Percentiles rank a stretch among this genome's conserved stretches.
These are phyloP conservation scores for Tetrapisispora namnaoensis DNA, from an alignment of 805 yeast genomes.

Conservation along the genomic window DNA sequence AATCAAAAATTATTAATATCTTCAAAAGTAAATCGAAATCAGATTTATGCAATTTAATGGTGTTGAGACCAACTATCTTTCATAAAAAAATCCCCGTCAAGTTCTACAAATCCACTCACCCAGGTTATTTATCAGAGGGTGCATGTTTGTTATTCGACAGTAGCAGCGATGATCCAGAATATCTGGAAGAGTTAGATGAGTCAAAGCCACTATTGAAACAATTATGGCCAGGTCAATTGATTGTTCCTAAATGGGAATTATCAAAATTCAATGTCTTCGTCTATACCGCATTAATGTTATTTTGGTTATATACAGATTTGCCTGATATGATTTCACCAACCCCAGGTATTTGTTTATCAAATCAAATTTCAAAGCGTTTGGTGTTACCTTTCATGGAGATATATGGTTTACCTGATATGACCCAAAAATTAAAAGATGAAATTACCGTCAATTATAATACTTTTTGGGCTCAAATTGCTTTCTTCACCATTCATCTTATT, in stretches of 20 bases:
- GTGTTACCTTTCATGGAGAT: constrained; percentile 20
- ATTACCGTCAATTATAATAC: constrained; percentile 33
- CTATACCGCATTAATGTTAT: constrained; percentile 29
- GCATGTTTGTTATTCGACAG: constrained; percentile 68
- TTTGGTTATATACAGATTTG: constrained; percentile 88
- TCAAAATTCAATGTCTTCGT: constrained; percentile 9
- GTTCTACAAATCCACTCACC: constrained; percentile 48
- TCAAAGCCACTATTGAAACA: constrained; percentile 47
- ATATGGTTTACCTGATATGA: constrained; percentile 36
- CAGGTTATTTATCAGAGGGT: constrained; percentile 70
- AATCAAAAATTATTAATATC: constrained; percentile 43
- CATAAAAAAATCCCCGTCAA: constrained; percentile 55
- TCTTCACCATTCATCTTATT: constrained; percentile 61
- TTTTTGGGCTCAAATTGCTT: constrained; percentile 47
- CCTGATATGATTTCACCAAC: constrained; percentile 88
- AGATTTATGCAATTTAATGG: constrained; percentile 44
- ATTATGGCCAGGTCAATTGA: constrained; percentile 84
- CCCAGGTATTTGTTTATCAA: constrained; percentile 78
- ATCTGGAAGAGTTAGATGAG: constrained; percentile 37
- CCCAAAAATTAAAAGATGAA: constrained; percentile 42
- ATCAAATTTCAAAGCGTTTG: constrained; percentile 36
- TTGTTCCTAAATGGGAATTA: constrained; percentile 35
- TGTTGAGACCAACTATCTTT: constrained; percentile 72
- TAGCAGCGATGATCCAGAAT: constrained; percentile 42
- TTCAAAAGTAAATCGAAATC: constrained; percentile 28